Conservation (phyloP, 805 yeast species). For the Schwanniomyces occidentalis region DNA sequence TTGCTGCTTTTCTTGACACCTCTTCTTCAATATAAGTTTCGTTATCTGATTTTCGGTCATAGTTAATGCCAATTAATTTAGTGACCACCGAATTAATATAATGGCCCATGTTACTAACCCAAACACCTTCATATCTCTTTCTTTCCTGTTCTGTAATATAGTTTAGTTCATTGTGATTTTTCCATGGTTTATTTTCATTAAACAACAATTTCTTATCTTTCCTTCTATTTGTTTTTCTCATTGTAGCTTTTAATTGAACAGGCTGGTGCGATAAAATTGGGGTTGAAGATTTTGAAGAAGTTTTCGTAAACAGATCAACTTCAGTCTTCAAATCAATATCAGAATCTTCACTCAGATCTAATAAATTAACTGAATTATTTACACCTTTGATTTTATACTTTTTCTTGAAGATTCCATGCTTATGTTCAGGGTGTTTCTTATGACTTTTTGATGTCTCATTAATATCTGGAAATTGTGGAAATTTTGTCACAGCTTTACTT, state of each 20-base stretch:
- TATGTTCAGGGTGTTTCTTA: constrained; percentile 2
- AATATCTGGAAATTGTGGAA: constrained; percentile 38
- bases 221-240: constrained; percentile 44
- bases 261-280: constrained; percentile 16
- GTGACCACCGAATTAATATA: constrained; percentile 46
- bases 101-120: constrained; percentile 84
- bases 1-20: constrained; percentile 31
- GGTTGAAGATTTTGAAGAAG: constrained; percentile 10
- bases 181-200: constrained; percentile 94
- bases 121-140: constrained; percentile 88
- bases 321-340: constrained; percentile 1
- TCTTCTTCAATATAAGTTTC: constrained; percentile 15
- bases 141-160: constrained; percentile 62
- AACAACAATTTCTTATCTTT: constrained; percentile 49
- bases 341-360: constrained; percentile 12
- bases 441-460: constrained; percentile 11
- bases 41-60: constrained; percentile 15
- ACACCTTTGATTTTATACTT: constrained; percentile 15
- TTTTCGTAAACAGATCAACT: neutral
- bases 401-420: constrained; percentile 21
- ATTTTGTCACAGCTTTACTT: constrained; percentile 9
- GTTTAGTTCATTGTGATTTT: constrained; percentile 65
- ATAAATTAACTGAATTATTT: constrained; percentile 9
- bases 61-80: constrained; percentile 30
- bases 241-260: constrained; percentile 51